Evolutionary conservation across 1,284 basidiomycete genomes (phyloP).

Genomic region (Sphaerobolus stellatus): DNA sequence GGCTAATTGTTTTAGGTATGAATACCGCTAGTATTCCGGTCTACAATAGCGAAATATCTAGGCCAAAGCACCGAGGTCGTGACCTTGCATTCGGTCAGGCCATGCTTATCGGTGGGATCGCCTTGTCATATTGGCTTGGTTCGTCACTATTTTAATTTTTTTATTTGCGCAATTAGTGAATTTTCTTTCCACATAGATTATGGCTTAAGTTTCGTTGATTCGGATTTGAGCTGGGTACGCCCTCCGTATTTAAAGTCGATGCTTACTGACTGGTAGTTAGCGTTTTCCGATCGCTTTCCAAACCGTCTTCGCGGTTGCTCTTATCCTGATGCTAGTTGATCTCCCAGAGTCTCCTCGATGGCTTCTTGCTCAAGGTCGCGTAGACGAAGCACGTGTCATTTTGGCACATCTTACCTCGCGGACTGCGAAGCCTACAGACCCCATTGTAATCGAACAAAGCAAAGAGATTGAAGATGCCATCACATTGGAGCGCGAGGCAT

Average conservation of each 20-base stretch:
- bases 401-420: slow-evolving; percentile 31
- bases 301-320: slow-evolving; percentile 49
- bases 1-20: slow-evolving; percentile 9
- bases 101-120: slow-evolving; percentile 11
- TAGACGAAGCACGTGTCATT: slow-evolving; percentile 62
- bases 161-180: not conserved
- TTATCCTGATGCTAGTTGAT: slow-evolving; percentile 57
- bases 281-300: slow-evolving; percentile 70
- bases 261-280: too few relatives aligned
- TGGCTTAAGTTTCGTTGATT: slow-evolving; percentile 11
- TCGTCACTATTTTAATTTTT: not conserved
- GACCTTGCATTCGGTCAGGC: slow-evolving; percentile 11
- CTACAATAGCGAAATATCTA: slow-evolving; percentile 12
- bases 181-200: slow-evolving; percentile 8
- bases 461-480: slow-evolving; percentile 14
- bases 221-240: slow-evolving; percentile 10
- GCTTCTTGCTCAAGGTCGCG: slow-evolving; percentile 61
- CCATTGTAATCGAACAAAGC: slow-evolving; percentile 11
- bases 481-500: slow-evolving; percentile 4
- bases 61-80: slow-evolving; percentile 11
- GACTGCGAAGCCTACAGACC: slow-evolving; percentile 3
- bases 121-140: slow-evolving; percentile 13
- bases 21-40: slow-evolving; percentile 13
- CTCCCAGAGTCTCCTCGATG: slow-evolving; percentile 73
- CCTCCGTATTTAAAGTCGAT: too few relatives aligned